These are phyloP conservation scores for Eremothecium coryli DNA, from an alignment of 1,139 yeast genomes.

Conservation along the genomic window DNA sequence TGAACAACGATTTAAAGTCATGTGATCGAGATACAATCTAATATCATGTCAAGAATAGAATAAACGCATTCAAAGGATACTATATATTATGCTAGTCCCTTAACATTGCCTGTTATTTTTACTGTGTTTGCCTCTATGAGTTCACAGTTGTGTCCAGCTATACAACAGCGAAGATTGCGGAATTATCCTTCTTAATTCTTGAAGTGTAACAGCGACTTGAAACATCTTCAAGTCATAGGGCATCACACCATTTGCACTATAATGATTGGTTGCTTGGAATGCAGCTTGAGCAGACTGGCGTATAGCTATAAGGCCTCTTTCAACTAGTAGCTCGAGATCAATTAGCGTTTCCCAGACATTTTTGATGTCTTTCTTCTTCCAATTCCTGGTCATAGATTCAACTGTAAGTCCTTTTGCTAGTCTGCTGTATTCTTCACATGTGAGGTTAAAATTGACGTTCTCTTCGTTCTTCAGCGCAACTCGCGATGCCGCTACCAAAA, in stretches of 20 bases:
- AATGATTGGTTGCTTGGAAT: slow-evolving; percentile 29
- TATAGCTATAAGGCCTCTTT: slow-evolving; percentile 25
- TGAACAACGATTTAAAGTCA: too few species aligned
- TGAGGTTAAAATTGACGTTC: slow-evolving; percentile 63
- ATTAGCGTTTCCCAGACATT: slow-evolving; percentile 45
- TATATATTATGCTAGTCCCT: too few species aligned
- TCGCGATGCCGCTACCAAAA: slow-evolving; percentile 67
- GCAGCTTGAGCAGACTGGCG: slow-evolving; percentile 29
- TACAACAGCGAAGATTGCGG: slow-evolving; percentile 27
- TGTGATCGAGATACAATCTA: too few species aligned
- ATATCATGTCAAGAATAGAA: too few species aligned
- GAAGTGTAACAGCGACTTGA: slow-evolving; percentile 25
- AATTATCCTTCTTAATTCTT: slow-evolving; percentile 26
- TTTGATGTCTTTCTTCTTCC: slow-evolving; percentile 42
- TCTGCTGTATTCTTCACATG: slow-evolving; percentile 63
- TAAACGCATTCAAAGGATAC: too few species aligned
- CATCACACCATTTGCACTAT: slow-evolving; percentile 23
- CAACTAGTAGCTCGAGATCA: slow-evolving; percentile 23
- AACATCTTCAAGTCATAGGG: slow-evolving; percentile 28
- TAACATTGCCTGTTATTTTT: too few species aligned
- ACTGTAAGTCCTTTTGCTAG: slow-evolving; percentile 34
- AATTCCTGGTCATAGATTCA: slow-evolving; percentile 38
- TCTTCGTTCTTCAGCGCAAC: slow-evolving; percentile 52
- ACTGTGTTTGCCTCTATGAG: too few species aligned
- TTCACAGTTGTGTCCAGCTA: slow-evolving; percentile 28